Conservation (phyloP, 176 grass and related monocot species). For the Urochloa ruziziensis region DNA sequence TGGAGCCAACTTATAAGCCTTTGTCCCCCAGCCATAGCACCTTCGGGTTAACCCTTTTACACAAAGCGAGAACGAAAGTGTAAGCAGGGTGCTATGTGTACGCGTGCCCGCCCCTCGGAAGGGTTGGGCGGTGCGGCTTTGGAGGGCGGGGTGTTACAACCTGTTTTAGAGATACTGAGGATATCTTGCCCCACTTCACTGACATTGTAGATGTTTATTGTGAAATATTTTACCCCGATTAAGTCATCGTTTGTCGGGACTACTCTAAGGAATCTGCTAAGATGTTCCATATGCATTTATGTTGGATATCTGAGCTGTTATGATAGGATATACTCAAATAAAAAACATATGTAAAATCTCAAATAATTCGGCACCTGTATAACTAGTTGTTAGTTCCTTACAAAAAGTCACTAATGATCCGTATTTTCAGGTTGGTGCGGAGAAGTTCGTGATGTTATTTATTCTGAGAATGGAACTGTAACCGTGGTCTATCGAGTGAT, state of each 20-base stretch:
- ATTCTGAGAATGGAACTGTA: slow-evolving; percentile 66
- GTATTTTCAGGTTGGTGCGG: slow-evolving; percentile 82
- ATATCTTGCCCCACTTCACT: not conserved
- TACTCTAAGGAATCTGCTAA: not conserved
- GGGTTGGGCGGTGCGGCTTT: too few relatives aligned
- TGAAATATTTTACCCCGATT: not conserved
- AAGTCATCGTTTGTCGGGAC: not conserved
- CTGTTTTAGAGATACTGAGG: too few relatives aligned
- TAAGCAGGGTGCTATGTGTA: too few relatives aligned
- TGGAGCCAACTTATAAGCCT: too few relatives aligned
- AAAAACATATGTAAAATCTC: not conserved
- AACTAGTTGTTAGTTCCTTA: not conserved
- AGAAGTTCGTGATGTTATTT: slow-evolving; percentile 82
- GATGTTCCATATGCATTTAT: not conserved
- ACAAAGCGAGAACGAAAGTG: too few relatives aligned
- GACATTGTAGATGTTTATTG: not conserved
- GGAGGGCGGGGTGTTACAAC: too few relatives aligned
- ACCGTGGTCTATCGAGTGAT: slow-evolving; percentile 88
- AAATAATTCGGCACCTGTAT: not conserved
- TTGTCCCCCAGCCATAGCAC: too few relatives aligned
- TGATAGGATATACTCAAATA: not conserved
- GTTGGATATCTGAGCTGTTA: not conserved
- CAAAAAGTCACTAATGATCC: slow-evolving; percentile 19
- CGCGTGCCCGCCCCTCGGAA: too few relatives aligned
- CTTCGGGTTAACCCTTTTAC: too few relatives aligned